Base-by-base conservation (phyloP, 169 alveolate genomes). In the Eimeria tenella region DNA sequence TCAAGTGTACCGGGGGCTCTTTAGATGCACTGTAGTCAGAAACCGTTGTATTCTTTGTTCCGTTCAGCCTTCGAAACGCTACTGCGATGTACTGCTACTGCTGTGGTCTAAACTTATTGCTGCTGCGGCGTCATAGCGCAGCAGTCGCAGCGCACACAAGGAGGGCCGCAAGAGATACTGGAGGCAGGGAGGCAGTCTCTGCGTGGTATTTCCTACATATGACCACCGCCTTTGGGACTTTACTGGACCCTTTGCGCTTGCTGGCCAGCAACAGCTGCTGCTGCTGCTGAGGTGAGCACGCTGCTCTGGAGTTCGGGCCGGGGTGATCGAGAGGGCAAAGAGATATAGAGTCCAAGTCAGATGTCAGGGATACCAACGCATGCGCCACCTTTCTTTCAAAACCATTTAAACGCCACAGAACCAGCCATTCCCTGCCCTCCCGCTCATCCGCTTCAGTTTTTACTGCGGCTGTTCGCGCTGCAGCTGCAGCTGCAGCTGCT, bases 321-420 rank as follows among this genome's bases (percentile, higher is more conserved):
- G 50, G 87, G 6, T 50, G 6, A 53, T 77, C 87, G 8, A 0
- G 5, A 19, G 17, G 70, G 11, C 68, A 49, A 52, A 89, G 52
- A 25, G 94, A 89, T 25, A 55, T 56, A 4, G 94, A 73, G 31
- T 65, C 82, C 42, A 89, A 13, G 17, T 58, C 89, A n/a, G 82
- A 50, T 17, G 83, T 6, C 19, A 89, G 81, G 4, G 94, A 87
- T 10, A 74, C 77, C 25, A 68, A 19, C 21, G 73, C 86, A 70
- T 86, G 93, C 42, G 83, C 74, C 42, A 86, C 71, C 19, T 86
- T 86, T 4, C 93, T 84, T 63, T 86, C 84, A 81, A 73, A 63
- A 11, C 94, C 94, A 70, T 49, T 82, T 50, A 89, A 55, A 53
- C 94, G 77, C 87, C 87, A 75, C 50, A 89, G 73, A 62, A 89